Evolutionary conservation across 345 rosid species (phyloP), one percentile per base, ranked within the genome.

Genomic region (Salix brachista): DNA sequence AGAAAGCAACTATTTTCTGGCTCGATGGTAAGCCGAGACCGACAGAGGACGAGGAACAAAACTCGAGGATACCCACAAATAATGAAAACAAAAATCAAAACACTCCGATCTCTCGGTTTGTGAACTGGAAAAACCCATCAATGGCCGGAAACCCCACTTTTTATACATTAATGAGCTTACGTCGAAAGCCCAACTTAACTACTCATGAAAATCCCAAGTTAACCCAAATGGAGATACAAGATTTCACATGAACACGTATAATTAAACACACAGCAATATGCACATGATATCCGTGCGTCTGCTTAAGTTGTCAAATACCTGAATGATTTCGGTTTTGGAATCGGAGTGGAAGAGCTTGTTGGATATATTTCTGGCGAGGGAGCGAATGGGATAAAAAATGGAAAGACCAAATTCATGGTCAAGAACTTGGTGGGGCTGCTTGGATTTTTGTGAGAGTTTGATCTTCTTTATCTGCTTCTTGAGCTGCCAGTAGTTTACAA

Each of bases 381-480:
- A 83, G 4, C 93, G 86, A 75, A 91, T 58, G 70, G 92, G 81
- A 74, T 92, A 84, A 70, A 90, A 75, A 77, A 96, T 81, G 71
- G 97, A 91, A 67, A 46, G 80, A 50, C 94, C 93, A 8, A 81
- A 87, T 4, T 83, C 86, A 52, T 58, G 75, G 73, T 46, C 65
- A 16, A 73, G 26, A 18, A 37, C 77, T 5, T 83, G 83, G 28
- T 85, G 87, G 46, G 83, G 65, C 16, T 77, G 86, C 25, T 85
- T 85, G 5, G 89, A 80, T 58, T 82, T 85, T 72, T 67, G 80
- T 19, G 92, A 88, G 77, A 86, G 84, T 81, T 87, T 92, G 52
- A 96, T 90, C 77, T 90, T 94, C 77, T 92, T 96, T 4, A 96
- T 70, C 26, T 91, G 96, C 79, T 96, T 96, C 78, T 96, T 96